Evolutionary conservation across 352 stramenopile genomes (phyloP).

Genomic region (Phytophthora cactorum): DNA sequence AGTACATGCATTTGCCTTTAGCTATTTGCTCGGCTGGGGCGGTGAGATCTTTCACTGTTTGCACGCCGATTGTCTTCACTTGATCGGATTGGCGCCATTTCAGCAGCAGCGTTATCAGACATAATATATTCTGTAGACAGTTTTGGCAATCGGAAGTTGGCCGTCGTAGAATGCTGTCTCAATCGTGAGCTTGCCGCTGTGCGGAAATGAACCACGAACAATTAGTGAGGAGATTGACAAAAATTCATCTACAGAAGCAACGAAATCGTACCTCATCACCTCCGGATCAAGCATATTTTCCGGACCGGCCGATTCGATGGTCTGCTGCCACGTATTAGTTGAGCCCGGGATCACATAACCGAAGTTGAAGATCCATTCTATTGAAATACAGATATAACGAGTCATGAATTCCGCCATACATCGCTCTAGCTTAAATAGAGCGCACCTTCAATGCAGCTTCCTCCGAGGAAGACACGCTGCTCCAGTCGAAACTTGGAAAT

Average conservation of each 20-base stretch:
- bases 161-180: constrained; percentile 97
- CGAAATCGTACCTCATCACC: constrained; percentile 66
- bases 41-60: constrained; percentile 2
- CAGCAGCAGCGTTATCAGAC: constrained; percentile 51
- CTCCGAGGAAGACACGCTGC: constrained; percentile 90
- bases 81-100: constrained; percentile 8
- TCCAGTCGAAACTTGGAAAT: constrained; percentile 94
- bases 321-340: constrained; percentile 96
- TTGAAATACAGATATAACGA: neutral
- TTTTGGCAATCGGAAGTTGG: constrained; percentile 88
- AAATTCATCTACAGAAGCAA: neutral
- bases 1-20: constrained; percentile 30
- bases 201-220: neutral
- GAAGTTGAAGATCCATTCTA: constrained; percentile 96
- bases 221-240: neutral
- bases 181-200: constrained; percentile 92
- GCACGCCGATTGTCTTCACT: constrained; percentile 2
- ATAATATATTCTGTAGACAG: constrained; percentile 94
- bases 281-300: constrained; percentile 91
- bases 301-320: constrained; percentile 89
- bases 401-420: neutral
- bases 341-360: constrained; percentile 95
- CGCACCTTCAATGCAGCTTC: constrained; percentile 91
- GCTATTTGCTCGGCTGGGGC: constrained; percentile 10
- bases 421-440: neutral